Evolutionary conservation across 2,329 filamentous ascomycete species (phyloP), one percentile per base, ranked within the genome.

Genomic region (Penicillium sp.): DNA sequence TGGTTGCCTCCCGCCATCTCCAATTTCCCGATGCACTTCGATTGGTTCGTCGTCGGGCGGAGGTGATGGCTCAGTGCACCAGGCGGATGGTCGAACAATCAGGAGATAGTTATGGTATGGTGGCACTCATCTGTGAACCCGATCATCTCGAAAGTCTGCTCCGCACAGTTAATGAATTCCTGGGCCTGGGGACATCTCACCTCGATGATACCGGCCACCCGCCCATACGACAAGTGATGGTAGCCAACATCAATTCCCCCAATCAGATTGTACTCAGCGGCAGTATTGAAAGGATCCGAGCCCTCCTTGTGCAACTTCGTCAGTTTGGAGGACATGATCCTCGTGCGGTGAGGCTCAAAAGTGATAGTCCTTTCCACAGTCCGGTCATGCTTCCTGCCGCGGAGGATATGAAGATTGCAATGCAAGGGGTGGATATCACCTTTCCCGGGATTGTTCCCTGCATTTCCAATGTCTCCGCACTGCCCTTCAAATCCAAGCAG

Each of bases 221-320:
- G 19, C 86, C 91, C 3, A 92, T 96, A 54, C 85, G 95, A 70
- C 90, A 96, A 75, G 93, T 97, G 50, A 81, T 89, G 64, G 92
- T 98, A 66, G 93, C 92, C 58, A 97, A 98, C 75, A 87, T 96
- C 77, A 98, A 98, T 78, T 91, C 88, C 73, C 95, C 92, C 78
- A 96, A 96, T 72, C 93, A 98, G 78, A 96, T 98, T 67, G 93
- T 97, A 51, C 81, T 98, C 52, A 95, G 90, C 70, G 93, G 93
- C 35, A 93, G 88, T 74, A 88, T 97, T 53, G 88, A 88, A 67
- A 84, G 87, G 65, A 96, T 97, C 73, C 88, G 86, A 68, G 88
- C 88, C 55, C 85, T 97, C 19, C 80, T 97, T 53, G 87, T 90
- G 11, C 92, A 97, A 72, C 82, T 98, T 57, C 82, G 92, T 51